These are phyloP conservation scores for Fusarium beomiforme DNA, from an alignment of 2,329 filamentous ascomycete species.

Conservation along the genomic window DNA sequence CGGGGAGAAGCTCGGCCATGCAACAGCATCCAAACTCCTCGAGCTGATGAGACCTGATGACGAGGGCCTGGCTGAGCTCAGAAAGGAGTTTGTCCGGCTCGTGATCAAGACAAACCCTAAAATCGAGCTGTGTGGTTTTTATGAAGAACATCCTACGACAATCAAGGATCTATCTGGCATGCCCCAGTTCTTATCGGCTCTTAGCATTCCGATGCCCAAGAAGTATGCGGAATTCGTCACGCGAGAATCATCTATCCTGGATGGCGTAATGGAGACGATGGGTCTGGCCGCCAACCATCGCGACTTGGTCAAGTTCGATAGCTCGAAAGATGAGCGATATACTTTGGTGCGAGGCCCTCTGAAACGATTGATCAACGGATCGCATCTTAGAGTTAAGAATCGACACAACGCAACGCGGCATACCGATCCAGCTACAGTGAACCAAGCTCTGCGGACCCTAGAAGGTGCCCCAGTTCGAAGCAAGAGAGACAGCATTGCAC, in stretches of 20 bases:
- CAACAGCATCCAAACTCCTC: conserved; percentile 50
- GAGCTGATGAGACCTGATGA: conserved; percentile 54
- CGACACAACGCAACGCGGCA: conserved; percentile 50
- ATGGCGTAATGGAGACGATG: conserved; percentile 46
- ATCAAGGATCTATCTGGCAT: conserved; percentile 50
- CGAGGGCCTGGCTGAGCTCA: conserved; percentile 50
- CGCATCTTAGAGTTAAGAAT: conserved; percentile 49
- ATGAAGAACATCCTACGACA: conserved; percentile 52
- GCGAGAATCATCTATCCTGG: conserved; percentile 52
- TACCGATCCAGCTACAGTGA: conserved; percentile 48
- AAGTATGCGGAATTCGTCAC: conserved; percentile 52
- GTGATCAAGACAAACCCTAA: conserved; percentile 48
- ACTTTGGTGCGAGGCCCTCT: conserved; percentile 50
- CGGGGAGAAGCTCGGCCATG: conserved; percentile 47
- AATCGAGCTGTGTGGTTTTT: conserved; percentile 53
- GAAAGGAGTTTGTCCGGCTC: conserved; percentile 52
- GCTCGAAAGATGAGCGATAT: conserved; percentile 51
- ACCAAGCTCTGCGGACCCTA: conserved; percentile 45
- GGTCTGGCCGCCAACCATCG: conserved; percentile 52
- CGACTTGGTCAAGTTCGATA: conserved; percentile 55
- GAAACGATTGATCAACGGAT: conserved; percentile 51
- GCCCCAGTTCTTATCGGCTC: conserved; percentile 38
- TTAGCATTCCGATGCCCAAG: conserved; percentile 43
- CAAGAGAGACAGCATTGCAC: conserved; percentile 46
- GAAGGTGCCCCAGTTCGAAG: conserved; percentile 48